Base-by-base conservation (phyloP, 2,329 filamentous ascomycete genomes). In the Blastomyces emzantsi region DNA sequence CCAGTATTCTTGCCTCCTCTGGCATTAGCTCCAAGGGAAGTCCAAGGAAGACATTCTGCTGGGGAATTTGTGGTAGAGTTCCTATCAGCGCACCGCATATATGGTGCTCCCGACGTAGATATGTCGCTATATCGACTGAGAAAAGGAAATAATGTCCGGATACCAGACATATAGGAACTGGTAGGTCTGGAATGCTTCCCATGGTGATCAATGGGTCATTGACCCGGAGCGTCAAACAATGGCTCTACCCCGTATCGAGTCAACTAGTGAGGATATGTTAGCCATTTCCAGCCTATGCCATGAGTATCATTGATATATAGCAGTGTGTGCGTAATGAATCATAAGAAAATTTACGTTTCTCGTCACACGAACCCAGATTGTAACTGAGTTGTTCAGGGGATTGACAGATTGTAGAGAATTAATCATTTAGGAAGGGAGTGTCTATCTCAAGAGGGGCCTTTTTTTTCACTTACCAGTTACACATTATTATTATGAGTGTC, bases 31-130 rank as follows among this genome's bases (percentile, higher is more conserved):
- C 89, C 33, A 97, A 79, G 2, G 94, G 94, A 60, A 97, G 79
- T 56, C 92, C 90, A 64, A 93, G 84, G 73, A 97, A 97, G 64
- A 96, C 84, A 77, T 96, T 97, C 77, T 99, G 94, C 70, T 95
- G 93, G 6, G 92, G 92, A 64, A 91, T 88, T 76, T 97, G 92
- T 1, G 94, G 93, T 39, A 96, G 86, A 8, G 90, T 92, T 64
- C 94, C 94, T 65, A 90, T 87, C 63, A 96, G 82, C 41, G 94
- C 88, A 67, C 92, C 92, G 72, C 89, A 92, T 70, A 96, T 91
- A 74, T 90, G 87, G 78, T 96, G 85, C 70, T 86, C 81, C 66
- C 90, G 86, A 68, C 94, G 89, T 66, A 96, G 81, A 74, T 88
- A 84, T 70, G 89, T 87, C 65, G 92, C 88, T 67, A 87, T 86